Percentiles rank a stretch among this genome's conserved stretches.
Conservation (phyloP, 2,329 filamentous ascomycete genomes). For the Endoconidiophora polonica region DNA sequence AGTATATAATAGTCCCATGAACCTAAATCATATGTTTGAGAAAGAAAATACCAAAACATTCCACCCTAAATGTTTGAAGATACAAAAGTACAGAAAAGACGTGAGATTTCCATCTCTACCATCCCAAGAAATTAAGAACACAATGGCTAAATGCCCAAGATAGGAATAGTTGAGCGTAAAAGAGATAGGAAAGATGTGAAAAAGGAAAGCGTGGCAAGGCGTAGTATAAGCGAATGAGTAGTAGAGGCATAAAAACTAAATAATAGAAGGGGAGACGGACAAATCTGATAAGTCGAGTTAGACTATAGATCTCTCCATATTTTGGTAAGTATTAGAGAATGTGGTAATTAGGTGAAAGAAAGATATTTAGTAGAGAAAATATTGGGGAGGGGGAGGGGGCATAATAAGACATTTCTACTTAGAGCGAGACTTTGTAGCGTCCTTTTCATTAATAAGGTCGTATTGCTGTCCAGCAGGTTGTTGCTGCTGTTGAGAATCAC, state of each 20-base stretch:
- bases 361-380: neutral
- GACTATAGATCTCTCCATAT: no score
- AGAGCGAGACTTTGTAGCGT: neutral
- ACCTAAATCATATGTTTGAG: neutral
- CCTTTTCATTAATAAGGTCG: constrained; percentile 15
- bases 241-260: constrained; percentile 8
- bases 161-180: constrained; percentile 7
- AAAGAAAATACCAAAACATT: neutral
- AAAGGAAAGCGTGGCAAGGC: constrained; percentile 2
- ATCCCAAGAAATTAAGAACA: neutral
- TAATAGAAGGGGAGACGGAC: neutral
- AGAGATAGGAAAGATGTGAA: neutral
- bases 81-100: neutral
- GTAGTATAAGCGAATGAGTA: neutral
- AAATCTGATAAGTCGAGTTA: neutral
- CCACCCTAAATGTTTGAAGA: neutral
- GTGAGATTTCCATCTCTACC: neutral
- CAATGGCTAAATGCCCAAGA: neutral
- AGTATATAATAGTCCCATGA: neutral
- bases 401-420: neutral
- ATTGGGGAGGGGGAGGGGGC: neutral
- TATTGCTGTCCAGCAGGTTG: constrained; percentile 18
- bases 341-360: neutral
- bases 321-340: no score
- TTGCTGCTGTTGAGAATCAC: constrained; percentile 17